Evolutionary conservation across 495 filamentous ascomycete species (phyloP).

Genomic region (Penicillium riverlandense): DNA sequence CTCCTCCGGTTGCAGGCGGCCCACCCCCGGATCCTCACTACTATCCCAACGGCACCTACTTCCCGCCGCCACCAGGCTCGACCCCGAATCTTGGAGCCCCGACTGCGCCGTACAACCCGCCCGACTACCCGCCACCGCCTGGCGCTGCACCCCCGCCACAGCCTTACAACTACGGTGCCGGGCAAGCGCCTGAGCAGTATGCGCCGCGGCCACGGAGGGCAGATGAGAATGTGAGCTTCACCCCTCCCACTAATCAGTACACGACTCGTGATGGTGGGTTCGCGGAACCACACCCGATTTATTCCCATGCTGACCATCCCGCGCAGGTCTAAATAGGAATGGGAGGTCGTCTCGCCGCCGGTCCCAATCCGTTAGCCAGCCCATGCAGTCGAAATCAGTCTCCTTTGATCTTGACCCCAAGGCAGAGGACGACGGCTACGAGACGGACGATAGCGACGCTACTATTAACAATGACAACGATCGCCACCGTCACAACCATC

Average conservation of each 20-base stretch:
- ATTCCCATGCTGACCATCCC: slow-evolving; percentile 1
- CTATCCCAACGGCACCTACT: slow-evolving; percentile 33
- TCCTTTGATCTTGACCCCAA: slow-evolving; percentile 23
- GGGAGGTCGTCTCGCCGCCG: neutral
- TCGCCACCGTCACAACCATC: neutral
- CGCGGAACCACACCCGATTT: slow-evolving; percentile 16
- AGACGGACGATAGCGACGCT: slow-evolving; percentile 38
- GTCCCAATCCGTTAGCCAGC: slow-evolving; percentile 18
- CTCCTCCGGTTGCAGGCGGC: slow-evolving; percentile 13
- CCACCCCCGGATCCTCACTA: slow-evolving; percentile 24
- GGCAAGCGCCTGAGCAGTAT: slow-evolving; percentile 32
- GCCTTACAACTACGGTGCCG: slow-evolving; percentile 36
- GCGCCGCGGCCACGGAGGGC: slow-evolving; percentile 35
- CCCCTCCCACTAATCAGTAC: slow-evolving; percentile 29
- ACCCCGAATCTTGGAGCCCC: slow-evolving; percentile 22
- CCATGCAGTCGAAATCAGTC: slow-evolving; percentile 29
- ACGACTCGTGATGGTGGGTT: slow-evolving; percentile 40
- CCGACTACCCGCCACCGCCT: slow-evolving; percentile 41
- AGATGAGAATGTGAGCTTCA: slow-evolving; percentile 50
- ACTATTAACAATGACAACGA: slow-evolving; percentile 20
- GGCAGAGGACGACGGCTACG: slow-evolving; percentile 20
- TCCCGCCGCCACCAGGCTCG: slow-evolving; percentile 38
- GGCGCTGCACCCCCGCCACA: slow-evolving; percentile 34
- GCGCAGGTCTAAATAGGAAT: slow-evolving; percentile 19
- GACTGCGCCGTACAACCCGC: slow-evolving; percentile 28